Evolutionary conservation across 73 alveolate genomes (phyloP).

Genomic region (Tetrahymena borealis): DNA sequence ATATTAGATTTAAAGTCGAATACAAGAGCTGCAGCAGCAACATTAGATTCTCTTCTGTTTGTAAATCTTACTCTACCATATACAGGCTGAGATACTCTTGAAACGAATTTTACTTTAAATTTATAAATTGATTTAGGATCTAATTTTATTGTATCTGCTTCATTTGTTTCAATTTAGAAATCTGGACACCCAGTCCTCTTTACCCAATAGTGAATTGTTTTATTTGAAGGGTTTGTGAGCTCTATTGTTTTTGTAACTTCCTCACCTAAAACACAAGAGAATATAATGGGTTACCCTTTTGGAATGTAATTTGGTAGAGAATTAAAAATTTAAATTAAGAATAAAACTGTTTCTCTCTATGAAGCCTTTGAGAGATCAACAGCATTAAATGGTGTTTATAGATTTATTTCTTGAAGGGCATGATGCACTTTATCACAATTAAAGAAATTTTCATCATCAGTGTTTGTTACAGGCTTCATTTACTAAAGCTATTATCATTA

Average conservation of each 20-base stretch:
- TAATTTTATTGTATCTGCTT: slow-evolving; percentile 66
- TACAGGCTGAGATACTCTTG: slow-evolving; percentile 81
- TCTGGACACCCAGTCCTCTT: slow-evolving; percentile 85
- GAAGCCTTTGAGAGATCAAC: slow-evolving; percentile 78
- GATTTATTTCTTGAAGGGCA: slow-evolving; percentile 76
- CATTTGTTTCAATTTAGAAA: slow-evolving; percentile 59
- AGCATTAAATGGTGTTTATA: slow-evolving; percentile 62
- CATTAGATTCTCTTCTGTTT: slow-evolving; percentile 80
- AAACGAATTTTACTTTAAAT: slow-evolving; percentile 85
- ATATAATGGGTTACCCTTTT: slow-evolving; percentile 79
- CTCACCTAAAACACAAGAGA: slow-evolving; percentile 92
- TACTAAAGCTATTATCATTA: background rate
- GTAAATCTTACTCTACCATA: slow-evolving; percentile 88
- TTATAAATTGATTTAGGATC: slow-evolving; percentile 78
- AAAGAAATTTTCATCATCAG: slow-evolving; percentile 70
- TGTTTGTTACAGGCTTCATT: background rate
- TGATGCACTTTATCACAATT: slow-evolving; percentile 81
- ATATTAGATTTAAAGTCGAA: slow-evolving; percentile 89
- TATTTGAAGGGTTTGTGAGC: slow-evolving; percentile 83
- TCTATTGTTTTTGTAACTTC: slow-evolving; percentile 85
- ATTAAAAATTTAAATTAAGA: slow-evolving; percentile 77
- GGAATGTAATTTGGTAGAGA: slow-evolving; percentile 96
- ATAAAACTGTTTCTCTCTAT: slow-evolving; percentile 91
- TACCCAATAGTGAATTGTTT: slow-evolving; percentile 90
- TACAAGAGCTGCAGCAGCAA: slow-evolving; percentile 96